phyloP scores from a whole-genome alignment of 1,284 basidiomycete genomes.

The Lignosus rhinocerotis region DNA sequence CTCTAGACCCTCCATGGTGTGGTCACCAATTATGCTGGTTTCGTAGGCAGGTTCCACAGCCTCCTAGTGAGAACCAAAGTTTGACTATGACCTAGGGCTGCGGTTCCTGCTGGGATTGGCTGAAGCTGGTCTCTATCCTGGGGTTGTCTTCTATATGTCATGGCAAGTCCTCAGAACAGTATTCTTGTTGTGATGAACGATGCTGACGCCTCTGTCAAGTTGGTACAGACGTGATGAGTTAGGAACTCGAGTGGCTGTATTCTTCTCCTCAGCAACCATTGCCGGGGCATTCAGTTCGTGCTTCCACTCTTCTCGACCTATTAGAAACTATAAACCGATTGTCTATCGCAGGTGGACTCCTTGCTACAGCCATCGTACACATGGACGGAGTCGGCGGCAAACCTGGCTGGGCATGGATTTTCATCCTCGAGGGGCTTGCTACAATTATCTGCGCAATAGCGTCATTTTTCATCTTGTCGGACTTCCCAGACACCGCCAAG shows the following conservation, averaged over 20 bases:
- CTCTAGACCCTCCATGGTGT: constrained; percentile 35
- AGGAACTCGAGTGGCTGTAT: constrained; percentile 58
- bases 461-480: constrained; percentile 57
- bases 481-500: constrained; percentile 62
- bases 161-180: constrained; percentile 26
- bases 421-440: constrained; percentile 75
- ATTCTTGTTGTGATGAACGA: too few relatives aligned
- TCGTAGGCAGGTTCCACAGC: constrained; percentile 27
- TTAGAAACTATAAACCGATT: neutral
- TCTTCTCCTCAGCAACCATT: constrained; percentile 70
- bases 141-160: constrained; percentile 40
- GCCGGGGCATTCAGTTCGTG: constrained; percentile 67
- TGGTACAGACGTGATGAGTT: constrained; percentile 58
- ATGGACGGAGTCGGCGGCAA: constrained; percentile 69
- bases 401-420: constrained; percentile 67
- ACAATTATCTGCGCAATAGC: constrained; percentile 55
- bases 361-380: constrained; percentile 66
- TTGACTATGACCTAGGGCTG: constrained; percentile 26
- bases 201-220: constrained; percentile 16
- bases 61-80: neutral
- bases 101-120: constrained; percentile 38
- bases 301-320: neutral
- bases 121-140: constrained; percentile 40
- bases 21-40: constrained; percentile 33
- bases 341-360: constrained; percentile 46